A percentile compares a stretch with the other conserved stretches of the same genome.
Conservation (phyloP, 225 moss, liverwort and hornwort species). For the Sphagnum tenellum region DNA sequence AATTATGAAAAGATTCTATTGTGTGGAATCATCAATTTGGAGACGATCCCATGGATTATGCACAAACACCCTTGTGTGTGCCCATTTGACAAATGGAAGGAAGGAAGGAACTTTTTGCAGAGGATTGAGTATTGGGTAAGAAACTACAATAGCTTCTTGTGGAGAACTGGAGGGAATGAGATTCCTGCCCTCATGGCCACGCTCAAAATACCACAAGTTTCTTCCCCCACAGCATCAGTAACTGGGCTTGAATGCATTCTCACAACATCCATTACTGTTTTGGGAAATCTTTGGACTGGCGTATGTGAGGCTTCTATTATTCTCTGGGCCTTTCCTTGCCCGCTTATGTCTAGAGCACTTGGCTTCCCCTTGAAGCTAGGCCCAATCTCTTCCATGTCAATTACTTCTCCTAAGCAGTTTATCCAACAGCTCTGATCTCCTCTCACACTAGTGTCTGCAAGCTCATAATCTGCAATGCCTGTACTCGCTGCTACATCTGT, state of each 20-base stretch:
- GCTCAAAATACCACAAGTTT: slow-evolving; percentile 28
- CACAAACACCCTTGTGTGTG: no score
- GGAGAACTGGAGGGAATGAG: slow-evolving; percentile 28
- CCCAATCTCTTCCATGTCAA: slow-evolving; percentile 1
- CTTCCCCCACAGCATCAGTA: slow-evolving; percentile 22
- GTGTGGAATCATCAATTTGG: no score
- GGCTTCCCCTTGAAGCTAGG: slow-evolving; percentile 11
- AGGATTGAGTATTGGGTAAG: not conserved
- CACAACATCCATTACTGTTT: slow-evolving; percentile 51
- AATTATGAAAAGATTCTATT: no score
- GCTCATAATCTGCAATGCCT: slow-evolving; percentile 3
- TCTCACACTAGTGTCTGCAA: slow-evolving; percentile 1
- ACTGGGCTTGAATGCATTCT: slow-evolving; percentile 27
- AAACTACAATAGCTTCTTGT: slow-evolving; percentile 22
- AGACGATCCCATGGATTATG: no score
- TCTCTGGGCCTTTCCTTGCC: slow-evolving; percentile 25
- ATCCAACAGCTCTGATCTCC: slow-evolving; percentile 7
- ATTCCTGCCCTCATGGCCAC: slow-evolving; percentile 35
- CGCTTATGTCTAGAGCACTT: slow-evolving; percentile 13
- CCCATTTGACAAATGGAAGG: no score
- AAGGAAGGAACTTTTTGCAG: no score
- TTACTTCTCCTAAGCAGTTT: slow-evolving; percentile 10
- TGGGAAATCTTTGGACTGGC: slow-evolving; percentile 10
- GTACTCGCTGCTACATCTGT: slow-evolving; percentile 2
- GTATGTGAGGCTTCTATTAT: slow-evolving; percentile 10